These are phyloP conservation scores for Microdochium trichocladiopsis DNA, from an alignment of 2,329 filamentous ascomycete species.

Conservation along the genomic window DNA sequence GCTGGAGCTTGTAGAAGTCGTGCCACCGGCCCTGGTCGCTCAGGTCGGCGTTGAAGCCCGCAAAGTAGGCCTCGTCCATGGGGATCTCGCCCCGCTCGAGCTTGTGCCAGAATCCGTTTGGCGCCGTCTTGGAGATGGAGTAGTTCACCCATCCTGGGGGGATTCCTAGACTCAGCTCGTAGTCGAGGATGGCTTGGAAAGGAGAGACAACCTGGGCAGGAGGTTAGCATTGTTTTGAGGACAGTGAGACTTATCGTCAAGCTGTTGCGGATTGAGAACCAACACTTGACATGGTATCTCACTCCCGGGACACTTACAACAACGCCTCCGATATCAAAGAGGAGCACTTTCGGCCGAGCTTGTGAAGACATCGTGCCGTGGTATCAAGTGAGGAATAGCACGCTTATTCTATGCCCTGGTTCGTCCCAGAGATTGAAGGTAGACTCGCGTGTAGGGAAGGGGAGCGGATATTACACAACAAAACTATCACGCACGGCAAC, in stretches of 20 bases:
- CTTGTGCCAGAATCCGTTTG: slow-evolving; percentile 78
- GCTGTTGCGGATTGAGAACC: background rate
- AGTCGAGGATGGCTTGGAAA: slow-evolving; percentile 88
- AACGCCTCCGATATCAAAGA: slow-evolving; percentile 96
- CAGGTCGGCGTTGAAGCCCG: slow-evolving; percentile 69
- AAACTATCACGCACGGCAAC: background rate
- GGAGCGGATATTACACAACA: too few relatives aligned
- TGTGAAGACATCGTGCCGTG: slow-evolving; percentile 28
- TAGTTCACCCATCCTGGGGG: slow-evolving; percentile 88
- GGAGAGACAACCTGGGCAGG: slow-evolving; percentile 73
- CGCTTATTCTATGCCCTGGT: too few relatives aligned
- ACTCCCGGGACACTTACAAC: slow-evolving; percentile 63
- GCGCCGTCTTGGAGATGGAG: slow-evolving; percentile 72
- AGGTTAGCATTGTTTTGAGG: background rate
- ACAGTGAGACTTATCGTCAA: background rate
- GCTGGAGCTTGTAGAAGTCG: slow-evolving; percentile 47
- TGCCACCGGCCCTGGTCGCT: slow-evolving; percentile 61
- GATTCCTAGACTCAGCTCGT: slow-evolving; percentile 70
- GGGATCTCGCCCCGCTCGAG: slow-evolving; percentile 79
- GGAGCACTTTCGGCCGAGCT: slow-evolving; percentile 61
- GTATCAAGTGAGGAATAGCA: background rate
- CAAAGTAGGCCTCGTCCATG: slow-evolving; percentile 70
- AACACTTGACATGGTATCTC: slow-evolving; percentile 3
- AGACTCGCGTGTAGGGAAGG: too few relatives aligned
- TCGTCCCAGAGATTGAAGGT: too few relatives aligned